Base-by-base conservation (phyloP, 2,329 filamentous ascomycete species). In the Neonectria ditissima region DNA sequence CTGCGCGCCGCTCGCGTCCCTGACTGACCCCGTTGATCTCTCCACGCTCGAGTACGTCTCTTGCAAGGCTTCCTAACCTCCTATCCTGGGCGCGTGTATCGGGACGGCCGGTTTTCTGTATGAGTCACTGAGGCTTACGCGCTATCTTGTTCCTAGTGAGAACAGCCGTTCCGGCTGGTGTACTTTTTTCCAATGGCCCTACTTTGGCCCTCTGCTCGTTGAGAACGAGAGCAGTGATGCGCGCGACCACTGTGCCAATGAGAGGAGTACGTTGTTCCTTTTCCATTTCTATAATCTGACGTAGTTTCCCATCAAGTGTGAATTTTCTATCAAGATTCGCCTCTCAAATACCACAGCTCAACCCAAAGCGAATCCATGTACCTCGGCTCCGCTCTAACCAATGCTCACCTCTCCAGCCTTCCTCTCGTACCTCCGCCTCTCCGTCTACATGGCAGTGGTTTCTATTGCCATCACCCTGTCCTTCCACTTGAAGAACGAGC, bases 391-490 rank as follows among this genome's bases (percentile, higher is more conserved):
- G 9, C 28, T 16, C 51, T 66, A 30, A 70, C 34, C 14, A 8
- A 8, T 13, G 18, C 18, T 51, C 43, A 4, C 34, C 24, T 34
- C 13, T 8, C 0, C 67, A 88, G 86, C 88, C 0, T 97, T 97
- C 75, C 89, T 98, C 28, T 96, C 95, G 2, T 97, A 96, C 86
- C 88, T 98, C 20, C 90, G 94, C 4, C 86, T 98, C 2, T 90
- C 92, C 32, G 88, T 97, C 71, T 97, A 97, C 81, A 94, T 98
- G 87, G 89, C 93, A 68, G 84, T 99, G 55, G 93, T 98, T 9
- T 89, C 92, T 28, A 87, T 97, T 32, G 95, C 96, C 54, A 97
- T 99, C 69, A 89, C 97, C 10, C 85, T 97, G 54, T 97, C 93
- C 14, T 99, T 99, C 78, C 95, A 99, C 75, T 85, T 99, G 53